These are phyloP conservation scores for Pseudohalonectria lignicola DNA, from an alignment of 2,329 filamentous ascomycete genomes.

Conservation along the genomic window DNA sequence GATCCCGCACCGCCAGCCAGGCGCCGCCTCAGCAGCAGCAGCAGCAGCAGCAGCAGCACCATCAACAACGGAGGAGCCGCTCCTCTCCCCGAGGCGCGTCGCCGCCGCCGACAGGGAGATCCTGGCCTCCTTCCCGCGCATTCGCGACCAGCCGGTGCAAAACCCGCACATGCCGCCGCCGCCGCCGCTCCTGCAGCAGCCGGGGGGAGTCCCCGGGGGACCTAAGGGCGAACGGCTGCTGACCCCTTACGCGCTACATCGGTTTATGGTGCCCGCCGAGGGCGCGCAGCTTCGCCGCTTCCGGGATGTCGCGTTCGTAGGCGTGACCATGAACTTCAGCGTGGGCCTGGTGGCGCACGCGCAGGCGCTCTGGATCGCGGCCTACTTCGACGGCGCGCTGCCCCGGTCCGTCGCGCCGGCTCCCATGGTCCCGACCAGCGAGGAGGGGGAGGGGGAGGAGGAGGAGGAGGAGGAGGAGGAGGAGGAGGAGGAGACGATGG, in stretches of 20 bases:
- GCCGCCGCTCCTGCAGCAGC: slow-evolving; percentile 21
- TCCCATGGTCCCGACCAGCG: not conserved
- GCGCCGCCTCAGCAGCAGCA: slow-evolving; percentile 8
- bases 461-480: slow-evolving; percentile 3
- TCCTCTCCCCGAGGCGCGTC: slow-evolving; percentile 26
- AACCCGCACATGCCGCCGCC: slow-evolving; percentile 21
- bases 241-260: slow-evolving; percentile 31
- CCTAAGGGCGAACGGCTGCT: slow-evolving; percentile 19
- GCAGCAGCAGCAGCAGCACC: no score
- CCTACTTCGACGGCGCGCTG: slow-evolving; percentile 49
- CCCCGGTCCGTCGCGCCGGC: slow-evolving; percentile 13
- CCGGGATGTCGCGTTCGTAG: slow-evolving; percentile 33
- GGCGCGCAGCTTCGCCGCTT: slow-evolving; percentile 21
- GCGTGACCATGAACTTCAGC: slow-evolving; percentile 24
- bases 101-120: slow-evolving; percentile 40
- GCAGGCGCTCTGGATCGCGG: slow-evolving; percentile 52
- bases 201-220: no score
- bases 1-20: slow-evolving; percentile 27
- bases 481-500: slow-evolving; percentile 14
- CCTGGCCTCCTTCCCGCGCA: slow-evolving; percentile 37
- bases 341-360: slow-evolving; percentile 29
- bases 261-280: slow-evolving; percentile 31
- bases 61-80: slow-evolving; percentile 11
- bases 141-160: slow-evolving; percentile 37
- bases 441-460: slow-evolving; percentile 2